These are phyloP conservation scores for Hyaloscypha finlandica DNA, from an alignment of 495 filamentous ascomycete genomes.

Conservation along the genomic window DNA sequence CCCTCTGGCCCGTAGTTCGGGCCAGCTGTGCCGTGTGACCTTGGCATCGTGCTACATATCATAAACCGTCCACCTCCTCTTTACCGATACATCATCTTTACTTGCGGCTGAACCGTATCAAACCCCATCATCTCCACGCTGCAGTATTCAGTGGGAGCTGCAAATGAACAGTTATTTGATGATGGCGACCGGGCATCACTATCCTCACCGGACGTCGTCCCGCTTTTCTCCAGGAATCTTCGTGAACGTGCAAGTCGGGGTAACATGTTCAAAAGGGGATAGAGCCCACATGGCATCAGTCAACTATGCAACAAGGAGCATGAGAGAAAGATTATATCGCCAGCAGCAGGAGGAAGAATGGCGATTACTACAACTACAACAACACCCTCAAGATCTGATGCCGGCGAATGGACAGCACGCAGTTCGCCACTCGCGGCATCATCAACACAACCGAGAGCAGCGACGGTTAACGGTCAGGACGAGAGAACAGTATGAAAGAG, in stretches of 20 bases:
- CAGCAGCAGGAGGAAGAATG: slow-evolving; percentile 16
- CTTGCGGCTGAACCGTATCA: background rate
- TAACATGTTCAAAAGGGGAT: slow-evolving; percentile 10
- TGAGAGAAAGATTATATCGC: slow-evolving; percentile 15
- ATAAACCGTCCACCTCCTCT: background rate
- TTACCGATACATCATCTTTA: background rate
- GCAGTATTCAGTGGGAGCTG: background rate
- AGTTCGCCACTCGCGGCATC: slow-evolving; percentile 8
- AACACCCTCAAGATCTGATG: background rate
- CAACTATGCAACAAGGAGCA: slow-evolving; percentile 15
- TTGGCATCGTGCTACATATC: background rate
- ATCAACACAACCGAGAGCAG: slow-evolving; percentile 1
- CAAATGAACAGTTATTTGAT: background rate
- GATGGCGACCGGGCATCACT: slow-evolving; percentile 10
- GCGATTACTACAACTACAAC: background rate
- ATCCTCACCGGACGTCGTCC: slow-evolving; percentile 15
- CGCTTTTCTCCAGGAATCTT: slow-evolving; percentile 20
- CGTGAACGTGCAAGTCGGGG: slow-evolving; percentile 22
- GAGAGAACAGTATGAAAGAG: slow-evolving; percentile 18
- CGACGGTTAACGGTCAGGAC: slow-evolving; percentile 18
- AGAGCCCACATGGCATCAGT: slow-evolving; percentile 17
- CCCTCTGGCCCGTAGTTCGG: background rate
- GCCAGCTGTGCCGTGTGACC: background rate
- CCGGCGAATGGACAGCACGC: background rate
- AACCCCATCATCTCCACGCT: background rate